Percentiles rank a stretch among this genome's conserved stretches.
These are phyloP conservation scores for Colletotrichum eremochloae DNA, from an alignment of 2,329 filamentous ascomycete species.

Conservation along the genomic window DNA sequence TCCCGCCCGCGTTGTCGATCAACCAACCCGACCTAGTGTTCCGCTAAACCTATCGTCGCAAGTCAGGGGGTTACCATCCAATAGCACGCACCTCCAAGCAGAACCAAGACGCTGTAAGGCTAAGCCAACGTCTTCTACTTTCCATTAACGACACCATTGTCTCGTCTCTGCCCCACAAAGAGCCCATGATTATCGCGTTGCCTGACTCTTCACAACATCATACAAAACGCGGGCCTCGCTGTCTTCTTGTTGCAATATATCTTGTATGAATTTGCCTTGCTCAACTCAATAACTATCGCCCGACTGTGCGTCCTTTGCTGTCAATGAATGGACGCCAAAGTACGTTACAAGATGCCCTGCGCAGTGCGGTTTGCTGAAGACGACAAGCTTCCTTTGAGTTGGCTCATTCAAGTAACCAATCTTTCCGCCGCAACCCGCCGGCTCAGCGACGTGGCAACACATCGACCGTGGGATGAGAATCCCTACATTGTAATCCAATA, in stretches of 20 bases:
- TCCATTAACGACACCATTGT: neutral
- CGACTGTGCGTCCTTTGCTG: neutral
- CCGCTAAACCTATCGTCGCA: slow-evolving; percentile 15
- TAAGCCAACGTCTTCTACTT: slow-evolving; percentile 18
- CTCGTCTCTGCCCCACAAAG: neutral
- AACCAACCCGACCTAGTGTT: slow-evolving; percentile 14
- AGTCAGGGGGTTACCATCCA: slow-evolving; percentile 1
- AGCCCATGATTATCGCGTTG: neutral
- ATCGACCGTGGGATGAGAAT: neutral
- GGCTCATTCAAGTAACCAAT: slow-evolving; percentile 10
- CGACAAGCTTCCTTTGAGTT: neutral
- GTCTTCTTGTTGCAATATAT: neutral
- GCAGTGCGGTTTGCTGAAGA: neutral
- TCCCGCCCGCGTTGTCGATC: slow-evolving; percentile 37
- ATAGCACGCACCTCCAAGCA: slow-evolving; percentile 16
- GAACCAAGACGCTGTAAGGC: slow-evolving; percentile 18
- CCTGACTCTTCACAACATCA: neutral
- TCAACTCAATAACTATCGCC: neutral
- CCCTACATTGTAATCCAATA: slow-evolving; percentile 6
- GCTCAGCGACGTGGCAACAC: neutral
- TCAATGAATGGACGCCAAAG: neutral
- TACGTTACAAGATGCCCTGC: neutral
- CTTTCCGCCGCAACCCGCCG: neutral
- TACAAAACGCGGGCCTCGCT: too few relatives aligned
- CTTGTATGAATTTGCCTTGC: neutral